These are phyloP conservation scores for Phoenix dactylifera DNA, from an alignment of 176 grass and related monocot species.

Conservation along the genomic window DNA sequence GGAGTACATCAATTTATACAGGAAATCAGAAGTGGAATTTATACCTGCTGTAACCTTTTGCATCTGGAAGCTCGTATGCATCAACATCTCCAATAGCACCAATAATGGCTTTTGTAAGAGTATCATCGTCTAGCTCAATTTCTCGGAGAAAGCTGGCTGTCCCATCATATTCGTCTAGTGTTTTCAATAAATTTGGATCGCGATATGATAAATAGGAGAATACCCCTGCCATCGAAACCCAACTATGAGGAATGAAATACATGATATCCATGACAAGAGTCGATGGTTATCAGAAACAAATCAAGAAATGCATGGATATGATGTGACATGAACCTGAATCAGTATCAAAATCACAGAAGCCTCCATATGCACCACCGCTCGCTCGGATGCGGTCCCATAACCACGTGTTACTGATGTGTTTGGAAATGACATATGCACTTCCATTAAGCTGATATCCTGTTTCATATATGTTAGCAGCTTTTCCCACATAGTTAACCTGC, in stretches of 20 bases:
- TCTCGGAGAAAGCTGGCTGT: constrained; percentile 86
- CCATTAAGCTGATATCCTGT: constrained; percentile 87
- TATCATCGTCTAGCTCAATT: constrained; percentile 74
- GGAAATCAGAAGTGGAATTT: background rate
- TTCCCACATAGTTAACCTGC: constrained; percentile 99
- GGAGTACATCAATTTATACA: background rate
- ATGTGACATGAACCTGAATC: constrained; percentile 62
- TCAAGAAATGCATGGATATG: background rate
- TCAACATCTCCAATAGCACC: constrained; percentile 93
- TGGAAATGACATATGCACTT: constrained; percentile 94
- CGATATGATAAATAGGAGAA: constrained; percentile 98
- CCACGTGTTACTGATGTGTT: constrained; percentile 91
- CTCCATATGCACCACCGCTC: constrained; percentile 97
- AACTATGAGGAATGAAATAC: background rate
- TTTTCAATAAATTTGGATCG: constrained; percentile 97
- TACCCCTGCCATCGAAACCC: constrained; percentile 46
- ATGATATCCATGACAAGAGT: too few relatives aligned
- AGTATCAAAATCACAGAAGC: constrained; percentile 96
- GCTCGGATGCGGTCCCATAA: constrained; percentile 94
- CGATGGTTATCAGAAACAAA: too few relatives aligned
- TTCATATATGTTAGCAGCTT: constrained; percentile 86
- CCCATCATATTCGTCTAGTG: constrained; percentile 82
- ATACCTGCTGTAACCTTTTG: constrained; percentile 99
- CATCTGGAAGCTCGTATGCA: constrained; percentile 92
- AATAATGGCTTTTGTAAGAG: constrained; percentile 94